These are phyloP conservation scores for Ceratobasidium sp. DNA, from an alignment of 1,284 basidiomycete genomes.

Conservation along the genomic window DNA sequence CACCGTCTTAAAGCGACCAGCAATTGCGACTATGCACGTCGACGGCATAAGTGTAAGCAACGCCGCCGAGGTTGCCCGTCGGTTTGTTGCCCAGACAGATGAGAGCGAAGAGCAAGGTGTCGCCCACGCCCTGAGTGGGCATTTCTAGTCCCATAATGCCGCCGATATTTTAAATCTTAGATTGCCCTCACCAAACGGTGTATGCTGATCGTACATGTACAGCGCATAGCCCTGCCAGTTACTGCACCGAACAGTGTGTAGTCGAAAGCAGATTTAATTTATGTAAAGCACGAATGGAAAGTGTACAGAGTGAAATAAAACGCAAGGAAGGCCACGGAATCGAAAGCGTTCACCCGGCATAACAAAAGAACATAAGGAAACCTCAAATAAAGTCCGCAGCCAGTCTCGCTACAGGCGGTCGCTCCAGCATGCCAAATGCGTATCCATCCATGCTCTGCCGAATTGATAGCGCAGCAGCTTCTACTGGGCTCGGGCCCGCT, in stretches of 20 bases:
- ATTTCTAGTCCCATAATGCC: no score
- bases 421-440: slow-evolving; percentile 9
- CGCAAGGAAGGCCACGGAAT: background rate
- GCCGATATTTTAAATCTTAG: no score
- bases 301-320: background rate
- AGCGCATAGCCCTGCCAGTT: no score
- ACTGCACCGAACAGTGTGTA: background rate
- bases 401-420: slow-evolving; percentile 23
- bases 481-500: slow-evolving; percentile 28
- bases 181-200: no score
- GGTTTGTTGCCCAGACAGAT: slow-evolving; percentile 70
- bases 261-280: slow-evolving; percentile 11
- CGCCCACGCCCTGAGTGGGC: no score
- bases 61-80: slow-evolving; percentile 73
- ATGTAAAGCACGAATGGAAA: background rate
- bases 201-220: no score
- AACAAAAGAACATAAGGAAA: background rate
- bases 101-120: no score
- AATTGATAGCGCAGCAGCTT: slow-evolving; percentile 36
- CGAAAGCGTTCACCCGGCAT: slow-evolving; percentile 10
- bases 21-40: slow-evolving; percentile 47
- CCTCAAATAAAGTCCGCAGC: slow-evolving; percentile 29
- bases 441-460: slow-evolving; percentile 22
- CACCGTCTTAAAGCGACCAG: slow-evolving; percentile 49
- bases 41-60: slow-evolving; percentile 49